Evolutionary conservation across 2,329 filamentous ascomycete genomes (phyloP).

Genomic region (Cadophora sp.): DNA sequence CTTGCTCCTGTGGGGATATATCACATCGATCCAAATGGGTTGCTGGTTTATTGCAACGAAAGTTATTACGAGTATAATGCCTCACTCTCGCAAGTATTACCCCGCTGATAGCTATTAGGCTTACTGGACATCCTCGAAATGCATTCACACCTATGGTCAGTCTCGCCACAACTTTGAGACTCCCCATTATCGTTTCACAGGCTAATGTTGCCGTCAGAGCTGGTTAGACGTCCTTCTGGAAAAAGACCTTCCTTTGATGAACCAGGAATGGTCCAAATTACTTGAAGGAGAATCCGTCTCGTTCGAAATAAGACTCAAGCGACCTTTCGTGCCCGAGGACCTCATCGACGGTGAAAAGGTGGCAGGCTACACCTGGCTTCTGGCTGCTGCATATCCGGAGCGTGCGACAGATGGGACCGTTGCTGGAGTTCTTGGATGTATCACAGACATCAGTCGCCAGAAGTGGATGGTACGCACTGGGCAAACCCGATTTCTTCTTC

Average conservation of each 20-base stretch:
- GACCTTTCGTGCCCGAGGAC: constrained; percentile 56
- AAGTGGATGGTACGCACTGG: too few relatives aligned
- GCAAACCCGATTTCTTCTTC: too few relatives aligned
- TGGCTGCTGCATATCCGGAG: constrained; percentile 37
- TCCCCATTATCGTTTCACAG: neutral
- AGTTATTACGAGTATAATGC: constrained; percentile 56
- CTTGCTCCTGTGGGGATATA: constrained; percentile 78
- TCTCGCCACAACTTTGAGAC: neutral
- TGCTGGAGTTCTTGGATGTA: constrained; percentile 31
- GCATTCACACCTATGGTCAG: constrained; percentile 47
- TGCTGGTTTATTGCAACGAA: constrained; percentile 74
- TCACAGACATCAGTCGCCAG: constrained; percentile 36
- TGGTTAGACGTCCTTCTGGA: constrained; percentile 32
- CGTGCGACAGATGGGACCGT: constrained; percentile 28
- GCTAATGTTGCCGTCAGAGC: constrained; percentile 17
- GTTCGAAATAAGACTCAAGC: constrained; percentile 36
- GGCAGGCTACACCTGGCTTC: constrained; percentile 41
- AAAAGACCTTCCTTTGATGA: constrained; percentile 32
- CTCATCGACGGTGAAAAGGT: constrained; percentile 58
- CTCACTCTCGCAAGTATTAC: neutral
- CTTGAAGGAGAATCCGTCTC: constrained; percentile 30
- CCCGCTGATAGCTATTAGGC: constrained; percentile 41
- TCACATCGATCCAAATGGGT: constrained; percentile 69
- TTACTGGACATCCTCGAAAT: constrained; percentile 50
- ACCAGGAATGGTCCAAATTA: constrained; percentile 34